Base-by-base conservation (phyloP, 306 rosid species). In the Herpetospermum pedunculosum region DNA sequence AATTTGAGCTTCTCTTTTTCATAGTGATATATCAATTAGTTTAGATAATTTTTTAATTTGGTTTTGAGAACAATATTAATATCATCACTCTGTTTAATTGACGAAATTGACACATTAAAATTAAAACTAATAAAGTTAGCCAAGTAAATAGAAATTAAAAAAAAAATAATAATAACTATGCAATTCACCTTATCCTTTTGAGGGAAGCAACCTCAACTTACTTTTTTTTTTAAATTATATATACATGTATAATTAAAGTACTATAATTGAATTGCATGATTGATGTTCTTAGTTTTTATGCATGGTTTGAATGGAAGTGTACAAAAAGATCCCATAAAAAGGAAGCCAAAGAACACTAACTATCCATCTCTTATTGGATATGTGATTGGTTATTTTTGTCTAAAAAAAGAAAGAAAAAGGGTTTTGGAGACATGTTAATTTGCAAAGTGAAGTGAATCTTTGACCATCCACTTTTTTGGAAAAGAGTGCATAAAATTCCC, bases 381-480 rank as follows among this genome's bases (percentile, higher is more conserved):
- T 35, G 70, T 34, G 70, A 34, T 63, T 63, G 46, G 46, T 63
- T 8, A n/a, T 63, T 62, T 63, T 63, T 63, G 68, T 32, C 1
- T 2, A 2, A n/a, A 63, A 37, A 29, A 35, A 35, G 19, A 63
- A 23, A 8, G 2, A 52, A 19, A 11, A 18, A 28, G 8, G 65
- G 10, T 26, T 26, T 60, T 60, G 69, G 41, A 34, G 69, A 60
- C 41, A 60, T 35, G 3, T 4, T 55, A 55, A 58, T 19, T 35
- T 64, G 71, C 71, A 38, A 64, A 64, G 71, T 64, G 48, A 37
- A 64, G 49, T 64, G 71, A 64, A 64, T 64, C 71, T 64, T 64
- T 64, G 71, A 64, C 71, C 71, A 64, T 21, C 29, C 16, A 18
- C 49, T 38, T 64, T 64, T 64, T 21, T n/a, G n/a, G n/a, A 25